phyloP scores from a whole-genome alignment of 495 filamentous ascomycete species.

The Penicillium cosmopolitanum region DNA sequence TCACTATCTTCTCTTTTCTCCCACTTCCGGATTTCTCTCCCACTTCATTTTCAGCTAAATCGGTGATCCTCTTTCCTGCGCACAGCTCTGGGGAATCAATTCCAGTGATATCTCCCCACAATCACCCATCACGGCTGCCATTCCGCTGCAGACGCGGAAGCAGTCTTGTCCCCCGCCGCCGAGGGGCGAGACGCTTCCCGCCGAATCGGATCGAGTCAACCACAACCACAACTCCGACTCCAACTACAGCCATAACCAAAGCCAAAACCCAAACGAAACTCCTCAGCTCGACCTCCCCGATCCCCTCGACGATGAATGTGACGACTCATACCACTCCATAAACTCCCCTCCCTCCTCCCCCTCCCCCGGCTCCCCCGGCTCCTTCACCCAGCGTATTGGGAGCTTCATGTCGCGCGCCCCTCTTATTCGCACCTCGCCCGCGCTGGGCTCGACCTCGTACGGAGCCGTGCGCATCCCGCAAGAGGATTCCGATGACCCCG shows the following conservation, averaged over 20 bases:
- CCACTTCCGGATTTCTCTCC: background rate
- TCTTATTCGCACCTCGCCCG: slow-evolving; percentile 62
- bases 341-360: slow-evolving; percentile 13
- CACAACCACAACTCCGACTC: background rate
- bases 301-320: slow-evolving; percentile 20
- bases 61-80: too few relatives aligned
- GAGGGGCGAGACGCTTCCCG: slow-evolving; percentile 32
- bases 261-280: slow-evolving; percentile 2
- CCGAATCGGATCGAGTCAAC: slow-evolving; percentile 18
- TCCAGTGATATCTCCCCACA: too few relatives aligned
- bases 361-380: slow-evolving; percentile 7
- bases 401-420: slow-evolving; percentile 57
- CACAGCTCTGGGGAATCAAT: too few relatives aligned
- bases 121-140: slow-evolving; percentile 13
- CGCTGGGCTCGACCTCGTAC: slow-evolving; percentile 60
- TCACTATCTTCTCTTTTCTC: background rate
- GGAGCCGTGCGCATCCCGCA: slow-evolving; percentile 51
- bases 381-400: slow-evolving; percentile 23
- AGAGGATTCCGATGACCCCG: slow-evolving; percentile 14
- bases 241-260: background rate
- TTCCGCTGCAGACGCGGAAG: slow-evolving; percentile 33
- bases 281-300: background rate
- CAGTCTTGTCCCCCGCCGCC: slow-evolving; percentile 29
- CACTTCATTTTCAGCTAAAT: background rate
- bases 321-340: slow-evolving; percentile 16